Base-by-base conservation (phyloP, 371 early-diverging fungal species). In the Apophysomyces elegans region DNA sequence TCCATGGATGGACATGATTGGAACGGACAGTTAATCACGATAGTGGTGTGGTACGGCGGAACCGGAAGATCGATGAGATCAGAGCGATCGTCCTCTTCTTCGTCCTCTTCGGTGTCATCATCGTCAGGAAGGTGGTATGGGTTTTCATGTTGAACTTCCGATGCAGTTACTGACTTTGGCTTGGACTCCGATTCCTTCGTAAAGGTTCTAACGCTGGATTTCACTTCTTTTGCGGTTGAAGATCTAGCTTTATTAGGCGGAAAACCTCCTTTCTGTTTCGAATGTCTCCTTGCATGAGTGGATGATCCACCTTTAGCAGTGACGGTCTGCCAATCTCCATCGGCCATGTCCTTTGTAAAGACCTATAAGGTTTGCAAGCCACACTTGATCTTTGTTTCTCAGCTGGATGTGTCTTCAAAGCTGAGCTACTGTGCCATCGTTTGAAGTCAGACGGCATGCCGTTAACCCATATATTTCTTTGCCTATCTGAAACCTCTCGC, bases 21-120 rank as follows among this genome's bases (percentile, higher is more conserved):
- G 59, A 86, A 80, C 44, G 84, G 85, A 60, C 92, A 90, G 32
- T 72, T 75, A 37, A 88, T 74, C 58, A 84, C 57, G 37, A 88
- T 78, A 37, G 83, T 74, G 8, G 88, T 86, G 39, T 90, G 90
- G 64, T 90, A 90, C 14, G 87, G 86, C 8, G 87, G 84, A 5
- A 84, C 67, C 14, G 76, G 74, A 0, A 82, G 58, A 62, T 85
- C 86, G 18, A 81, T 79, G 16, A 70, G 78, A 65, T 82, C 81
- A 37, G 62, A 74, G 54, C 69, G 72, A 67, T 68, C 82, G 64
- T 80, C 80, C 43, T 74, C 77, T 45, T 82, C 86, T 35, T 81
- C 77, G 14, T 82, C 84, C 44, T 74, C 83, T 18, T 78, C 71
- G 3, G 73, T 70, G 36, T 75, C 81, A n/a, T 79, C 84, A 21